These are phyloP conservation scores for Lachnellula occidentalis DNA, from an alignment of 2,329 filamentous ascomycete species.

Conservation along the genomic window DNA sequence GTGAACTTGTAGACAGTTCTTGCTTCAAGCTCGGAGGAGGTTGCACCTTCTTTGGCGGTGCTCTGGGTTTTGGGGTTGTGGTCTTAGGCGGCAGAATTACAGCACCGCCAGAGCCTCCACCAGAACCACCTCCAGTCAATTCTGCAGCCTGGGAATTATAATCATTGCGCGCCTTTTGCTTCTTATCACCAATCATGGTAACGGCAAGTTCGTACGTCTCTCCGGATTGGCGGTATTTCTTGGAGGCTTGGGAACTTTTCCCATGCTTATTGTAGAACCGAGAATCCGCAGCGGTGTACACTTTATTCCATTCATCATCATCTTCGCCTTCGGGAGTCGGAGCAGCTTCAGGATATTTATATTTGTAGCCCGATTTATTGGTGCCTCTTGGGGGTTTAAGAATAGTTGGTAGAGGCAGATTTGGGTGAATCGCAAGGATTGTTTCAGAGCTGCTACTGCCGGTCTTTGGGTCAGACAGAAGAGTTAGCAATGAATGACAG, in stretches of 20 bases:
- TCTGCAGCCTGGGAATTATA: not conserved
- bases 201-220: constrained; percentile 24
- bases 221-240: constrained; percentile 20
- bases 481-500: not conserved
- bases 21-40: constrained; percentile 13
- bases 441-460: not conserved
- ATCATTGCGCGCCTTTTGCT: constrained; percentile 15
- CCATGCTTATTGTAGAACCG: constrained; percentile 28
- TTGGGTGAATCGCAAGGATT: not conserved
- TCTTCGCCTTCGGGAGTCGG: constrained; percentile 28
- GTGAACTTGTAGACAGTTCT: constrained; percentile 17
- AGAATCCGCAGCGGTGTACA: constrained; percentile 30
- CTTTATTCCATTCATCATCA: constrained; percentile 28
- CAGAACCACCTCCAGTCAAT: not conserved
- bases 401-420: not conserved
- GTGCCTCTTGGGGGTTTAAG: not conserved
- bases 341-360: constrained; percentile 29
- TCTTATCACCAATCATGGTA: constrained; percentile 24
- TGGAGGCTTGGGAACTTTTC: constrained; percentile 24
- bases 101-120: not conserved
- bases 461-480: not conserved
- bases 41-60: constrained; percentile 5
- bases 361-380: constrained; percentile 26
- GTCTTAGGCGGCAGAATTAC: constrained; percentile 1
- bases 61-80: constrained; percentile 12